A percentile compares a stretch with the other conserved stretches of the same genome.
Evolutionary conservation across 257 asterid genomes (phyloP).

Genomic region (Nicotiana benthamiana): DNA sequence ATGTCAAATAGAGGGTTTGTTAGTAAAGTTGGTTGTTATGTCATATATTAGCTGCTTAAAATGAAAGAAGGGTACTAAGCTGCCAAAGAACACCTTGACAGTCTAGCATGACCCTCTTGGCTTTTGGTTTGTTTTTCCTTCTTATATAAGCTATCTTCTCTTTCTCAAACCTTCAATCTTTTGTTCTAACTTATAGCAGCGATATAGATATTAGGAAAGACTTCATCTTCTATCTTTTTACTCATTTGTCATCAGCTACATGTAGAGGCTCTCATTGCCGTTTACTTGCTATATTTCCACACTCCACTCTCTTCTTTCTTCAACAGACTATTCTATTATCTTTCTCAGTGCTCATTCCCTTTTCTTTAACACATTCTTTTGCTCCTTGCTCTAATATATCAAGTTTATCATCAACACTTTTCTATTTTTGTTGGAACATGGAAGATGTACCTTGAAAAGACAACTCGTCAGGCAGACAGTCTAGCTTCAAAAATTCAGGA

Average conservation of each 20-base stretch:
- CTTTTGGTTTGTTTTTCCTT: background rate
- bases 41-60: background rate
- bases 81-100: background rate
- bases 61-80: background rate
- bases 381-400: background rate
- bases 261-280: background rate
- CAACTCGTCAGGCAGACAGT: constrained; percentile 41
- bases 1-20: background rate
- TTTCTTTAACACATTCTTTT: background rate
- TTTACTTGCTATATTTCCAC: background rate
- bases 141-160: background rate
- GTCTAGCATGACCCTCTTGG: background rate
- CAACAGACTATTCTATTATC: background rate
- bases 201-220: background rate
- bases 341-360: background rate
- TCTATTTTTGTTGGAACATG: constrained; percentile 17
- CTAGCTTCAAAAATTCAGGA: constrained; percentile 48
- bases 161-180: background rate
- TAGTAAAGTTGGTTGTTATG: background rate
- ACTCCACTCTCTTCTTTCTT: background rate
- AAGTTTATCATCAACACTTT: constrained; percentile 3
- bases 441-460: constrained; percentile 65
- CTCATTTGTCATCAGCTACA: background rate
- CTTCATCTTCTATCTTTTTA: background rate
- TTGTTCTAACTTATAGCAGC: background rate